Base-by-base conservation (phyloP, 345 rosid species). In the Populus deltoides region DNA sequence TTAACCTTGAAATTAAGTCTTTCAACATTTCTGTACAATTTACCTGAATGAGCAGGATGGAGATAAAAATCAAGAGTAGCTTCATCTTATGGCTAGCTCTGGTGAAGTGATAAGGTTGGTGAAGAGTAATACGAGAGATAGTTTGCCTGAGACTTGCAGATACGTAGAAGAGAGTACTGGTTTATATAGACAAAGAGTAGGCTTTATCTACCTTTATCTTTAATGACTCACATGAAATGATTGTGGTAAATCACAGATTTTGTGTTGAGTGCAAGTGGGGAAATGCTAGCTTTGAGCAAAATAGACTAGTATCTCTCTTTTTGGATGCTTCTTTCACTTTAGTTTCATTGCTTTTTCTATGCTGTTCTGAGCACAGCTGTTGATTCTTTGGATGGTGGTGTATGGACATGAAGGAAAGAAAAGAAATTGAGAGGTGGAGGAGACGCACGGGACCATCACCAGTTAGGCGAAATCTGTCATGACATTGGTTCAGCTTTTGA, bases 11-110 rank as follows among this genome's bases (percentile, higher is more conserved):
- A 20, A 17, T 29, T 31, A 15, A 5, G 8, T 1, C n/a, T n/a
- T 36, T 25, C n/a, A 24, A 25, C 33, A 29, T 61, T 43, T 10
- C 11, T 22, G 36, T 53, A 68, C 59, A 80, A 27, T 62, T 38
- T 73, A 80, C 84, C 84, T 81, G 83, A 7, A 81, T 43, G 72
- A 81, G 82, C 73, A 85, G 69, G 55, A 83, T 43, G 27, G 72
- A 12, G 38, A 74, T 41, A 31, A 86, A 75, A 77, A 79, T 11
- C 49, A 71, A 77, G 74, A 81, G 63, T 8, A 79, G 78, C 81
- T 81, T 83, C 88, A 86, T 86, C 66, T 66, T 47, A 45, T 9
- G 49, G 55, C 5, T 9, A 39, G 53, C 43, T 18, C 22, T 66
- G 20, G 55, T 20, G 43, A 20, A 16, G 49, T 55, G 82, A 70